Base-by-base conservation (phyloP, 169 alveolate genomes). In the Eimeria tenella region DNA sequence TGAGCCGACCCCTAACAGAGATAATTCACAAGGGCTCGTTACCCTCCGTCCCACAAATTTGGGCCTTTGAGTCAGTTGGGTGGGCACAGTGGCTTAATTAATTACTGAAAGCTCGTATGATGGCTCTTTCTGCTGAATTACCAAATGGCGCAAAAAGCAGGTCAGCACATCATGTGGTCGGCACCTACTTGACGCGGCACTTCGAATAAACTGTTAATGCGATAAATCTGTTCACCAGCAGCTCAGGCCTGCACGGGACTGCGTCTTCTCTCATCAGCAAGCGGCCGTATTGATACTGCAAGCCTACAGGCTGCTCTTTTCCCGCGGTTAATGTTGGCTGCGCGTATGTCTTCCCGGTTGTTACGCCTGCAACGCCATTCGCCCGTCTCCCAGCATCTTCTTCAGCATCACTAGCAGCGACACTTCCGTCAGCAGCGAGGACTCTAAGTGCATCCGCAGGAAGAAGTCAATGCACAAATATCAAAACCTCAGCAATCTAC, bases 261-360 rank as follows among this genome's bases (percentile, higher is more conserved):
- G 86, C 49, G 10, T 52, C 65, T 42, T 63, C 21, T 77, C 86
- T 19, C 86, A 77, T 42, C 65, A 77, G 19, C 42, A 77, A n/a
- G 65, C 86, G 86, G 86, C 86, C 86, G 23, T 77, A 52, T 52
- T 77, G 86, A 23, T 73, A 73, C 8, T 49, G 55, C 68, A 6
- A 3, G 15, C 56, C 83, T 13, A 23, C 25, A 11, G 19, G n/a
- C 56, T 73, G 19, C 83, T 2, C 55, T 73, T n/a, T 73, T n/a
- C 8, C 23, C 1, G 31, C 75, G 0, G 75, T 11, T 65, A 31
- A 21, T 65, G 75, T 19, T 65, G 42, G 75, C 42, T 65, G 75
- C 42, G 17, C 31, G 11, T 65, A 11, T 19, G 4, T 21, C 75
- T 65, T 11, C 19, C 58, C 83, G 13, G 19, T 42, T n/a, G 83